A percentile compares a stretch with the other conserved stretches of the same genome.
These are phyloP conservation scores for Neurospora sp. DNA, from an alignment of 495 filamentous ascomycete genomes.

Conservation along the genomic window DNA sequence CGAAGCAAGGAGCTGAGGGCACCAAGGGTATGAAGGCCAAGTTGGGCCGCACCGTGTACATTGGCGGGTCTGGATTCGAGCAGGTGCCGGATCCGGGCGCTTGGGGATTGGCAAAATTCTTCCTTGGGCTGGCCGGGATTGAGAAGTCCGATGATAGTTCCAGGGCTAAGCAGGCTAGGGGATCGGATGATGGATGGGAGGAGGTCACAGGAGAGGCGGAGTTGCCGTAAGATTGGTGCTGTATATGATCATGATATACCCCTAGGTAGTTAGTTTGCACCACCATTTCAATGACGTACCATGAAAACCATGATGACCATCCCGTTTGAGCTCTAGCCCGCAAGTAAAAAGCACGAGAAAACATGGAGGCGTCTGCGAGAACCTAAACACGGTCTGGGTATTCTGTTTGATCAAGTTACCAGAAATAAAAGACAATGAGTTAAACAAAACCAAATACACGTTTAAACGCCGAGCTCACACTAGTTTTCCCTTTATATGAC, in stretches of 20 bases:
- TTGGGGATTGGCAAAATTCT: conserved; percentile 70
- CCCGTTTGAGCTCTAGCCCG: background rate
- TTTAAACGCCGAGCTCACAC: background rate
- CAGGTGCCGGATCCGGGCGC: conserved; percentile 89
- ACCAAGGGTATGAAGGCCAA: conserved; percentile 90
- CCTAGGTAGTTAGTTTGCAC: background rate
- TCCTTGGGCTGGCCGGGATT: conserved; percentile 57
- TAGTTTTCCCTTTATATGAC: background rate
- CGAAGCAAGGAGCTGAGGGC: conserved; percentile 62
- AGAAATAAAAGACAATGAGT: background rate
- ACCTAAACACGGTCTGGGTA: background rate
- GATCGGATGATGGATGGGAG: conserved; percentile 14
- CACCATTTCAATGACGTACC: background rate
- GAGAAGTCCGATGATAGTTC: conserved; percentile 22
- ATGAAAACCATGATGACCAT: background rate
- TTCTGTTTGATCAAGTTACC: background rate
- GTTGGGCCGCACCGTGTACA: conserved; percentile 82
- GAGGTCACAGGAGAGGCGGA: conserved; percentile 6
- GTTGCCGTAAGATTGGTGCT: background rate
- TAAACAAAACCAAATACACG: background rate
- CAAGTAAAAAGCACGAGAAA: background rate
- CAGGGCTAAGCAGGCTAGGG: conserved; percentile 8
- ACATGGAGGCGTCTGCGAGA: background rate
- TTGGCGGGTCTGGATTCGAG: conserved; percentile 71
- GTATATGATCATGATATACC: background rate